These are phyloP conservation scores for Diplodia corticola DNA, from an alignment of 2,329 filamentous ascomycete species.

Conservation along the genomic window DNA sequence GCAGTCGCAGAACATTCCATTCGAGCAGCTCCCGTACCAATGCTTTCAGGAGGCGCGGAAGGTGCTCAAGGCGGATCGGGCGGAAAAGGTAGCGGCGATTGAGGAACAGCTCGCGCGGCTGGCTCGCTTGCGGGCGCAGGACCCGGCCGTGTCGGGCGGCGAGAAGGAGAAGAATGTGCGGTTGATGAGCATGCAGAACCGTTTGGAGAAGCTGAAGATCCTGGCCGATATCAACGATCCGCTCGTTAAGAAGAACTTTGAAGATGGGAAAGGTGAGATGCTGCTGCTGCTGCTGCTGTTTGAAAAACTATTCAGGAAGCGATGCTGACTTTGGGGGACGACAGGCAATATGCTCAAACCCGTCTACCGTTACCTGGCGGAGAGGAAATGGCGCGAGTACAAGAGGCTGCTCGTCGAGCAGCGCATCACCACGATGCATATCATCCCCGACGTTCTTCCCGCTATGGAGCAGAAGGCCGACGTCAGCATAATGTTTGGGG, in stretches of 20 bases:
- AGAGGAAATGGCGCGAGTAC: conserved; percentile 84
- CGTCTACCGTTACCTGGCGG: conserved; percentile 87
- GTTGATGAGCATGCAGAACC: conserved; percentile 67
- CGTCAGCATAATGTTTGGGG: conserved; percentile 77
- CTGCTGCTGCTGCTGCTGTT: not conserved
- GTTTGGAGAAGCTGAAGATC: conserved; percentile 81
- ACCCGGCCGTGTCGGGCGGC: conserved; percentile 61
- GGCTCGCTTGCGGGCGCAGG: conserved; percentile 61
- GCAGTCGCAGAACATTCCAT: conserved; percentile 68
- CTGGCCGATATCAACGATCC: conserved; percentile 94
- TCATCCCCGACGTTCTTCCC: conserved; percentile 85
- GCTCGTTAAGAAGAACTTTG: conserved; percentile 86
- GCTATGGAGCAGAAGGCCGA: conserved; percentile 76
- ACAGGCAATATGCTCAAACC: conserved; percentile 93
- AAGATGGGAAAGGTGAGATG: conserved; percentile 78
- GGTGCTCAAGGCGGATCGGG: conserved; percentile 74
- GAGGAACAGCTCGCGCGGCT: conserved; percentile 67
- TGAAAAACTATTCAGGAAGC: not conserved
- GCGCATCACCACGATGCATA: conserved; percentile 80
- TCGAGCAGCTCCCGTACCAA: conserved; percentile 94
- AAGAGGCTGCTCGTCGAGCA: conserved; percentile 78
- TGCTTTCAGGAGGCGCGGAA: conserved; percentile 95
- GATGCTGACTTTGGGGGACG: not conserved
- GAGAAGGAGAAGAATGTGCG: conserved; percentile 65
- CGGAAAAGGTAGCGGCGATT: conserved; percentile 77